A percentile compares a stretch with the other conserved stretches of the same genome.
Evolutionary conservation across 768 basidiomycete species (phyloP).

Genomic region (Tephrocybe sp.): DNA sequence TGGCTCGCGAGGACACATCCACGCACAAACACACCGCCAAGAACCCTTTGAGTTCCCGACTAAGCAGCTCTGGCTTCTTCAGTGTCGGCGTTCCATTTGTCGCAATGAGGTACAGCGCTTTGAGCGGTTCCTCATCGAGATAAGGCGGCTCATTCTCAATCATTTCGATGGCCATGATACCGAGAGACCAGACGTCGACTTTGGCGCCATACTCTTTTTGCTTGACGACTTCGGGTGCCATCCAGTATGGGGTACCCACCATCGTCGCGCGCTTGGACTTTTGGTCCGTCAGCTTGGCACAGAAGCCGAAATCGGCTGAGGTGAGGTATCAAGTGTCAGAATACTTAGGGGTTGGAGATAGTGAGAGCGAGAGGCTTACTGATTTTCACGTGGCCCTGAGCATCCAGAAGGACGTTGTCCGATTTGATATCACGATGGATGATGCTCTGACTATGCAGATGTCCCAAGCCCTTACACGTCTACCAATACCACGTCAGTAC

Average conservation of each 20-base stretch:
- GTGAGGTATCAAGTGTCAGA: slow-evolving; percentile 9
- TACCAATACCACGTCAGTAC: slow-evolving; percentile 24
- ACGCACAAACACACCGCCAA: slow-evolving; percentile 98
- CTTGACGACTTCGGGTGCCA: slow-evolving; percentile 98
- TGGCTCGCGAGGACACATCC: slow-evolving; percentile 91
- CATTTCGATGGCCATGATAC: slow-evolving; percentile 99
- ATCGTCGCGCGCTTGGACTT: slow-evolving; percentile 98
- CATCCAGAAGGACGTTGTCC: slow-evolving; percentile 92
- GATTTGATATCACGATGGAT: slow-evolving; percentile 98
- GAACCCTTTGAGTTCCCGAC: slow-evolving; percentile 92
- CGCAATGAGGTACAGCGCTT: slow-evolving; percentile 93
- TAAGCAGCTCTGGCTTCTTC: slow-evolving; percentile 92
- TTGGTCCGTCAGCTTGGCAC: slow-evolving; percentile 93
- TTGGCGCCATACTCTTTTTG: slow-evolving; percentile 97
- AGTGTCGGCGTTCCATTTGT: slow-evolving; percentile 98
- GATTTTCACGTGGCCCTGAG: slow-evolving; percentile 93
- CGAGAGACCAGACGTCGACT: slow-evolving; percentile 95
- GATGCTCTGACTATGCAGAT: slow-evolving; percentile 90
- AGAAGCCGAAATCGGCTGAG: slow-evolving; percentile 94
- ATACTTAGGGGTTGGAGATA: background rate
- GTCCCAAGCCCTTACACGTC: slow-evolving; percentile 95
- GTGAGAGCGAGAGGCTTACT: slow-evolving; percentile 58
- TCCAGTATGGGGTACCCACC: slow-evolving; percentile 98
- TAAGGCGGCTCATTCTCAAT: slow-evolving; percentile 98
- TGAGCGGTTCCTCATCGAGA: slow-evolving; percentile 91